Percentiles rank a stretch among this genome's conserved stretches.
phyloP scores from a whole-genome alignment of 1,284 basidiomycete species.

The Malassezia brasiliensis region DNA sequence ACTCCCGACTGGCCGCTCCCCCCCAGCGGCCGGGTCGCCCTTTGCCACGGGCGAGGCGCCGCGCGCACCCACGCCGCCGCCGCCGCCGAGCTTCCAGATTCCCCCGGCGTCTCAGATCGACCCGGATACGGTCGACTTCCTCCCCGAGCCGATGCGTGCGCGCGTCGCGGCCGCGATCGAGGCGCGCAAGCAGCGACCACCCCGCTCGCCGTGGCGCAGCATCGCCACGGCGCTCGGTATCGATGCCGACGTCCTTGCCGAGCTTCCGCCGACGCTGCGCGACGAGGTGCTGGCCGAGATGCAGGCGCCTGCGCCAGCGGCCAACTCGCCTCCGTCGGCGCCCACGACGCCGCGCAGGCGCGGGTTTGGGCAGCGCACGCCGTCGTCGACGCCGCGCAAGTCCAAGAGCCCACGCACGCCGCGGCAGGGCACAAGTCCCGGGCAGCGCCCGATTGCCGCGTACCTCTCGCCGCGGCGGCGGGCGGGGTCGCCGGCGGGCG shows the following conservation, averaged over 20 bases:
- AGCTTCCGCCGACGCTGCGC: conserved; percentile 32
- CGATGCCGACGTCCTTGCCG: conserved; percentile 34
- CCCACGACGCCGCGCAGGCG: not conserved
- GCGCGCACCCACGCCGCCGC: not conserved
- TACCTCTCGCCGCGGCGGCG: not conserved
- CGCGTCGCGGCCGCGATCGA: conserved; percentile 21
- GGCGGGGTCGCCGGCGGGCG: no score
- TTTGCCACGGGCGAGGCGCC: no score
- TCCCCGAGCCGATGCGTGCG: conserved; percentile 26
- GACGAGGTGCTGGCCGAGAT: conserved; percentile 29
- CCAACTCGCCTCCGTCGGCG: not conserved
- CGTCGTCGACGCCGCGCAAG: not conserved
- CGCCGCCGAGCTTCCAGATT: conserved; percentile 18
- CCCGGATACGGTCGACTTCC: conserved; percentile 21
- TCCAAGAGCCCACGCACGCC: not conserved
- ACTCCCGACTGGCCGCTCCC: no score
- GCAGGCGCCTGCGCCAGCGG: not conserved
- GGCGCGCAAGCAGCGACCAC: not conserved
- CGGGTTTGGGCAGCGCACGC: conserved; percentile 4
- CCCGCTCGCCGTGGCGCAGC: not conserved
- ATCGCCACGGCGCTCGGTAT: conserved; percentile 8
- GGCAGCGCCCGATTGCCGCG: not conserved
- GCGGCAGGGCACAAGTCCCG: not conserved
- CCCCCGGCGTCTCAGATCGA: conserved; percentile 38
- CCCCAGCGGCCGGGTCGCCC: no score